Conservation (phyloP, 495 filamentous ascomycete genomes). For the Lasiosphaeria hispida region DNA sequence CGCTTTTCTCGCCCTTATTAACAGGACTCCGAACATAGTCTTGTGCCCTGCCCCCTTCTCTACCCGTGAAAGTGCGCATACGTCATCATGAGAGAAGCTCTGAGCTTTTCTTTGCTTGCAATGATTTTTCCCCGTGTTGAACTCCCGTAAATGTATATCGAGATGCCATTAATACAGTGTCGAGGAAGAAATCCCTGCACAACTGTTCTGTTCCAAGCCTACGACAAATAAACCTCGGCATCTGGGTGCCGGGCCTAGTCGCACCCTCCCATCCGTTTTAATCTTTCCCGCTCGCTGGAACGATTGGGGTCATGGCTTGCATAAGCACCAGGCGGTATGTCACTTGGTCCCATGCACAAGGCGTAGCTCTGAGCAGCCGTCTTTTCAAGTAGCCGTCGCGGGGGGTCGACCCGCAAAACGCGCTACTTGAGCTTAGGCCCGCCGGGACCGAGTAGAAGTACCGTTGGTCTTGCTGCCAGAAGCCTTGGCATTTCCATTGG, state of each 20-base stretch:
- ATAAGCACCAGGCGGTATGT: neutral
- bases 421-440: constrained; percentile 42
- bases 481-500: constrained; percentile 36
- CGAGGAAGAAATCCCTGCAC: constrained; percentile 2
- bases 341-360: neutral
- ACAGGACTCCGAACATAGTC: neutral
- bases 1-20: neutral
- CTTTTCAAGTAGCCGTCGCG: too few species aligned
- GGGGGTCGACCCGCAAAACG: too few species aligned
- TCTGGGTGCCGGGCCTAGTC: too few species aligned
- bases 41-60: constrained; percentile 6
- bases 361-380: neutral
- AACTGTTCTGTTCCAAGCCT: neutral
- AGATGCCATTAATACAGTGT: constrained; percentile 30
- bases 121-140: constrained; percentile 28
- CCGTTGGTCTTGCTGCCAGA: constrained; percentile 50
- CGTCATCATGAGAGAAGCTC: constrained; percentile 28
- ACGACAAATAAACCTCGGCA: too few species aligned
- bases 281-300: too few species aligned
- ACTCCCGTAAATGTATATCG: constrained; percentile 37
- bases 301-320: neutral
- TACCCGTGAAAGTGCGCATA: constrained; percentile 8
- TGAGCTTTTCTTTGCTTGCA: constrained; percentile 20
- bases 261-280: too few species aligned
- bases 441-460: constrained; percentile 54